Conservation (phyloP, 495 filamentous ascomycete species). For the Filosporella fistucella region DNA sequence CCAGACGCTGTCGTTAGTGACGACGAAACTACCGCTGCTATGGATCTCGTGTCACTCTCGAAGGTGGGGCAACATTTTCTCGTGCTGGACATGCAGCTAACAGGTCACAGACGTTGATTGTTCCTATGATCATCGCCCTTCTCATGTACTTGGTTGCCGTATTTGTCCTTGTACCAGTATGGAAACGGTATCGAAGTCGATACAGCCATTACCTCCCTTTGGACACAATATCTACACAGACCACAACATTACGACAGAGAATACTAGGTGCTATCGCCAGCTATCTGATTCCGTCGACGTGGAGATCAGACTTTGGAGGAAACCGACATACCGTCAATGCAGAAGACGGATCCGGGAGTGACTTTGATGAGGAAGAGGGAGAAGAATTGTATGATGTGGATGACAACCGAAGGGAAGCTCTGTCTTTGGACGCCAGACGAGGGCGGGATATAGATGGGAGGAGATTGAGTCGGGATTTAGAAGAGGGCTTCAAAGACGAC, state of each 20-base stretch:
- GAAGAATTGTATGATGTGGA: conserved; percentile 59
- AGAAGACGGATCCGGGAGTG: conserved; percentile 44
- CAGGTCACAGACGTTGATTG: conserved; percentile 61
- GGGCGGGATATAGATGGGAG: conserved; percentile 35
- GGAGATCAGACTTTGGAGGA: conserved; percentile 37
- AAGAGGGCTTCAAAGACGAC: conserved; percentile 80
- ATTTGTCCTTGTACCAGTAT: conserved; percentile 68
- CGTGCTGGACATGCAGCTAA: conserved; percentile 1
- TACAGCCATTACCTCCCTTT: conserved; percentile 70
- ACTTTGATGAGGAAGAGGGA: conserved; percentile 65
- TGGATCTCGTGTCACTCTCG: conserved; percentile 17
- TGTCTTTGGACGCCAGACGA: conserved; percentile 28
- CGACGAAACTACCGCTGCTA: conserved; percentile 8
- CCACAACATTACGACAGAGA: conserved; percentile 57
- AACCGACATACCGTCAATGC: conserved; percentile 25
- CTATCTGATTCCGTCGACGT: conserved; percentile 51
- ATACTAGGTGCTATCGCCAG: conserved; percentile 49
- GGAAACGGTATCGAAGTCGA: conserved; percentile 68
- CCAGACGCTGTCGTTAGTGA: conserved; percentile 14
- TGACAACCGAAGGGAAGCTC: conserved; percentile 43
- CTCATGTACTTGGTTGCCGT: conserved; percentile 67
- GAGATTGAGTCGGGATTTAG: conserved; percentile 75
- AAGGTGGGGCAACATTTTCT: conserved; percentile 14
- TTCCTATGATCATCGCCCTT: conserved; percentile 75
- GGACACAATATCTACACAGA: conserved; percentile 56